Base-by-base conservation (phyloP, 192 early-diverging fungal genomes). In the Umbelopsis ramanniana region DNA sequence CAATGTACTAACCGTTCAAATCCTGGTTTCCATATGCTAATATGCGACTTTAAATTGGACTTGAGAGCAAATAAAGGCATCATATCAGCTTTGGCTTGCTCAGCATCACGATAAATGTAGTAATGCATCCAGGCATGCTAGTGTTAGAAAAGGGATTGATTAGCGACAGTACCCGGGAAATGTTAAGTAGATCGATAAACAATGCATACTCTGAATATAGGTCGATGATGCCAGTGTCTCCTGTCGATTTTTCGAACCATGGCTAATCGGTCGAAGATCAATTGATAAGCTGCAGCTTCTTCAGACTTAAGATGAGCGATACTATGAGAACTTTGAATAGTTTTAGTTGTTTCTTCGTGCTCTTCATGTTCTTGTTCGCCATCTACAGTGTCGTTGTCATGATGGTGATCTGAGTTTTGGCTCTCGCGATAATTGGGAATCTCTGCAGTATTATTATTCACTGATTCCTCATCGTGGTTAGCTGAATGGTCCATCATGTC, bases 21-120 rank as follows among this genome's bases (percentile, higher is more conserved):
- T 73, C 91, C 91, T 7, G 90, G 89, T 66, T 87, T 91, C 93
- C 89, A 94, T 35, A 93, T 88, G 70, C 90, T 86, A 43, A 90
- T 86, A 40, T 89, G 75, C 17, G 76, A 70, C 52, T 91, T 89
- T 14, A 81, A 73, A 14, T 74, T 86, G 7, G 84, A 74, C 55
- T 87, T 87, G 38, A 93, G 67, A 11, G 86, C 83, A 47, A 94
- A 88, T 0, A 93, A 47, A 43, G 76, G 74, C n/a, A 84, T 66
- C 66, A 93, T 72, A 47, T 90, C 84, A 1, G 71, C 54, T 70
- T 91, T 90, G 50, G 92, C 92, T 22, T 80, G 55, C 23, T 87
- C 83, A 2, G 81, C 72, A 69, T 91, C 81, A 23, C 86, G 75
- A 46, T 83, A 83, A 5, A 91, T 78, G 72, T 85, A 68, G 55